Evolutionary conservation across 225 moss, liverwort and hornwort genomes (phyloP), one percentile per base, ranked within the genome.

Genomic region (Pseudoscleropodium purum): DNA sequence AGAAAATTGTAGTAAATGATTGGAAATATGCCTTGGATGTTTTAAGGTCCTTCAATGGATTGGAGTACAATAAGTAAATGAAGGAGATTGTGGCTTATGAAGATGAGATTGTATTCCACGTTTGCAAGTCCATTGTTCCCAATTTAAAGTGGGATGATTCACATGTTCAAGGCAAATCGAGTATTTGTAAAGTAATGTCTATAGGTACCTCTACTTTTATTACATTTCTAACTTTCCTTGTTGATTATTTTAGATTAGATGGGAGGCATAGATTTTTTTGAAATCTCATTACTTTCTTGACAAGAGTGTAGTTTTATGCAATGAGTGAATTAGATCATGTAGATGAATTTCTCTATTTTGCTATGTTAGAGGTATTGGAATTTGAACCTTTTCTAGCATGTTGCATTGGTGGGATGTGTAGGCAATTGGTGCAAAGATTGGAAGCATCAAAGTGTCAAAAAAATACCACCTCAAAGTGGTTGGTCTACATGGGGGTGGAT

Each of bases 401-500:
- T 15, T 80, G 37, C 8, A 9, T 56, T 56, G 78, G 14, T 56
- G 15, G 8, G 3, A 56, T 37, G 1, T 8, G 27, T 15, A 80
- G 80, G 39, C 4, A 0, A 29, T 80, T 27, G 3, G 3, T 30
- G 30, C 0, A 3, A 61, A 81, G 60, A 81, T 81, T 59, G 7
- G 15, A 11, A 41, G 39, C 5, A 26, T 81, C 0, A 6, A 0
- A 29, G 18, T 12, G 8, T 39, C 81, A 2, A 5, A 41, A 7
- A 13, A 60, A 12, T n/a, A 41, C 19, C 1, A 13, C 26, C 12
- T 29, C 5, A 81, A 81, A 81, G 60, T 81, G 30, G 21, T 41
- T 20, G 60, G 63, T 45, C 0, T 82, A 0, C 2, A 82, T 43
- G 82, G 82, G 82, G 47, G 45, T 61, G 7, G 75, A 51, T 60